Percentiles rank a stretch among this genome's conserved stretches.
Conservation (phyloP, 2,329 filamentous ascomycete species). For the Colletotrichum sp. region DNA sequence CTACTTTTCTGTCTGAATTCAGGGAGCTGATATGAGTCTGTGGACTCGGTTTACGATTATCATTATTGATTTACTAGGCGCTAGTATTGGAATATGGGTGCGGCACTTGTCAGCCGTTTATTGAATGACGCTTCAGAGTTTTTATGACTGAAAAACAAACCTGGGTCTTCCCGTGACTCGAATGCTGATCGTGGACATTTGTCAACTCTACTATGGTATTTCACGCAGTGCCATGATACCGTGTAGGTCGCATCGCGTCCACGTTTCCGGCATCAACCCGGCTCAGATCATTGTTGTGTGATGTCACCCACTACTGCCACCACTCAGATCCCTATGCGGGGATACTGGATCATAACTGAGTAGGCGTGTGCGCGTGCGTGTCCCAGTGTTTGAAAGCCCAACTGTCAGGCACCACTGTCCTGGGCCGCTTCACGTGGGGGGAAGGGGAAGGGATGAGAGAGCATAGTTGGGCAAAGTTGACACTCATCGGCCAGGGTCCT, state of each 20-base stretch:
- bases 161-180: not conserved
- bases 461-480: not conserved
- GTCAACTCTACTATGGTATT: not conserved
- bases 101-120: not conserved
- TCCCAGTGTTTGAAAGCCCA: not conserved
- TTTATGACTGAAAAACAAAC: not conserved
- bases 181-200: not conserved
- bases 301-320: not conserved
- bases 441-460: not conserved
- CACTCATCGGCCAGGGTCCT: not conserved
- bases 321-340: not conserved
- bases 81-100: not conserved
- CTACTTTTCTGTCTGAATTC: not conserved
- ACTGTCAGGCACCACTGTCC: not conserved
- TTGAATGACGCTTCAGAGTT: not conserved
- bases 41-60: not conserved
- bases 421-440: not conserved
- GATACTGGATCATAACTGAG: not conserved
- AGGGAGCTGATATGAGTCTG: not conserved
- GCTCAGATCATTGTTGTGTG: not conserved
- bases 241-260: not conserved
- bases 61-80: not conserved
- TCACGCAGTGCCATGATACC: not conserved
- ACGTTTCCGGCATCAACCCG: not conserved
- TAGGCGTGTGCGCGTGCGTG: not conserved